Base-by-base conservation (phyloP, 75 land plant genomes). In the Selaginella moellendorffii region DNA sequence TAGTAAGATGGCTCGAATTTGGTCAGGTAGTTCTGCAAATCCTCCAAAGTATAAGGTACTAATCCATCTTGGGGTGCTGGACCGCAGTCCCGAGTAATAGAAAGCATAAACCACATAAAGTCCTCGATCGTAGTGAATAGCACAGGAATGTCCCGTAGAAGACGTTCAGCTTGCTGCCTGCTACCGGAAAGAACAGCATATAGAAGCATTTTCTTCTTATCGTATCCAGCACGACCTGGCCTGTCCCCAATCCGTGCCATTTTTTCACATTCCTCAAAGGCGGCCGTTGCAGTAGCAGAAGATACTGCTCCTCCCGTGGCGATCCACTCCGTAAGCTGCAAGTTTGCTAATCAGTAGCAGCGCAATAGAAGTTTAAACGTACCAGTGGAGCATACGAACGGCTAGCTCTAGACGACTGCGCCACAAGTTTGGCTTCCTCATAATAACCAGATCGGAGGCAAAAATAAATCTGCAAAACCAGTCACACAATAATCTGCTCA, bases 401-500 rank as follows among this genome's bases (percentile, higher is more conserved):
- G 53, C 96, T 76, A 63, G 65, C 73, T 67, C 91, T 85, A 25
- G 96, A 95, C 29, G 83, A 77, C 67, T 78, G 71, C 0, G 99
- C 83, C 63, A 95, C 81, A 1, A 63, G 63, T 63, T 76, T 83
- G 28, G 99, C 99, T 77, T 95, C 96, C 26, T 86, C 87, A 63
- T 95, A 89, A 64, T 89, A 95, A 2, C 99, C 99, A 68, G 99
- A 87, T 52, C 99, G 82, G 68, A 95, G 68, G 77, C 99, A 95
- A 75, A 80, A 95, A 64, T 86, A 95, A 20, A 95, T 95, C 99
- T 95, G 85, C 31, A 69, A 17, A 56, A 9, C 19, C 8, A 56
- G n/a, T 21, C 21, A 9, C 59, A 25, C 25, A 67, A 58, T 67
- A 67, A 22, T 26, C 2, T 52, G 19, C 8, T 42, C 2, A 31